Conservation (phyloP, 768 basidiomycete genomes). For the Boletus pseudo-olivaceus region DNA sequence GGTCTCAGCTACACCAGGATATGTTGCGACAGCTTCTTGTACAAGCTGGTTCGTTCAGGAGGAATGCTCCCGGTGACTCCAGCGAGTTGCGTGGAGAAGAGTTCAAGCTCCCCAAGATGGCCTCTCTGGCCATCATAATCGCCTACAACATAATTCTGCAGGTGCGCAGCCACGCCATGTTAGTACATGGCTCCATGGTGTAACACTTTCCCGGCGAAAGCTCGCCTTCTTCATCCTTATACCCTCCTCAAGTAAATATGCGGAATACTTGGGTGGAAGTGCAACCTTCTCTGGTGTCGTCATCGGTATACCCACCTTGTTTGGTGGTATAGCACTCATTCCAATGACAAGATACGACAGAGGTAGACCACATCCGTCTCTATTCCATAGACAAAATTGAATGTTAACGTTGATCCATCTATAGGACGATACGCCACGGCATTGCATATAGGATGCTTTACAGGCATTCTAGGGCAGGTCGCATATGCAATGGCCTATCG, state of each 20-base stretch:
- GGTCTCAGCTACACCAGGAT: background rate
- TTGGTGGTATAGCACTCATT: constrained; percentile 56
- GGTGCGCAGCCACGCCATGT: constrained; percentile 27
- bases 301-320: constrained; percentile 62
- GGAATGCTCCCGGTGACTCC: constrained; percentile 9
- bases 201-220: constrained; percentile 30
- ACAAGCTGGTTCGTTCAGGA: background rate
- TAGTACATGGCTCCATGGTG: background rate
- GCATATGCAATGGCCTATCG: constrained; percentile 61
- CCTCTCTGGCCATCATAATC: constrained; percentile 46
- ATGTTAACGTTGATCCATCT: background rate
- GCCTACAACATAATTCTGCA: constrained; percentile 43
- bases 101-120: constrained; percentile 45
- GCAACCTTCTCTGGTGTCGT: constrained; percentile 67
- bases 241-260: constrained; percentile 62
- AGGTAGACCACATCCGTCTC: constrained; percentile 36
- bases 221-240: constrained; percentile 68
- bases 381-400: background rate
- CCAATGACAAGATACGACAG: constrained; percentile 53
- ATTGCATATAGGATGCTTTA: constrained; percentile 50
- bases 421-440: constrained; percentile 54
- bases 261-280: constrained; percentile 59
- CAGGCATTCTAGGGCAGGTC: constrained; percentile 53
- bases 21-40: constrained; percentile 10
- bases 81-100: constrained; percentile 29